Base-by-base conservation (phyloP, 345 rosid genomes). In the Pugionium dolabratum region DNA sequence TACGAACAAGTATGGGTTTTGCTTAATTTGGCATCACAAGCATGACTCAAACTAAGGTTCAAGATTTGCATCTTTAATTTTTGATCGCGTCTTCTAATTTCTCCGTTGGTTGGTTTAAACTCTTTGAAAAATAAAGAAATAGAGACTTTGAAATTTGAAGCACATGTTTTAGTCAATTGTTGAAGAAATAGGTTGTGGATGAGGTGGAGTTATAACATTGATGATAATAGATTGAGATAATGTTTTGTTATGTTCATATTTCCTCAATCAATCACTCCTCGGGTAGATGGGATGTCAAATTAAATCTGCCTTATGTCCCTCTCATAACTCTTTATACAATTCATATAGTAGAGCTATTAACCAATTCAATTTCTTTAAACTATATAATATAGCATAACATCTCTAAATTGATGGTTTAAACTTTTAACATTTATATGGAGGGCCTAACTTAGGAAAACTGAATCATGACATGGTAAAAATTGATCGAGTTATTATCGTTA, bases 241-340 rank as follows among this genome's bases (percentile, higher is more conserved):
- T 35, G 33, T 62, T 62, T 37, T 46, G 10, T 46, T 46, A 25
- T 46, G 62, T 54, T 55, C 36, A 57, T 49, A 26, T 55, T 63
- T 63, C 64, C 39, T 55, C 34, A 32, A 32, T 32, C 34, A 32
- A 32, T 32, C 34, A 32, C 34, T 32, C 69, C 50, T 45, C 50
- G 44, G 65, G 53, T 72, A 29, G 66, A 72, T 72, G 53, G 64
- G 76, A 64, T 64, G 76, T 72, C 70, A 49, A 64, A 58, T 49
- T 49, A 18, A 64, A 72, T 33, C 76, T 64, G 60, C 54, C 3
- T 30, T 64, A 1, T 64, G 70, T 57, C 76, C 54, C 54, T 72
- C 32, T 64, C 70, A 40, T 33, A 33, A 35, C 71, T 59, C 34
- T 27, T 49, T 42, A 9, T 49, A 58, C 66, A 39, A 36, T 49